A percentile compares a stretch with the other conserved stretches of the same genome.
phyloP scores from a whole-genome alignment of 805 yeast species.

The Starmerella potacharoeniae region DNA sequence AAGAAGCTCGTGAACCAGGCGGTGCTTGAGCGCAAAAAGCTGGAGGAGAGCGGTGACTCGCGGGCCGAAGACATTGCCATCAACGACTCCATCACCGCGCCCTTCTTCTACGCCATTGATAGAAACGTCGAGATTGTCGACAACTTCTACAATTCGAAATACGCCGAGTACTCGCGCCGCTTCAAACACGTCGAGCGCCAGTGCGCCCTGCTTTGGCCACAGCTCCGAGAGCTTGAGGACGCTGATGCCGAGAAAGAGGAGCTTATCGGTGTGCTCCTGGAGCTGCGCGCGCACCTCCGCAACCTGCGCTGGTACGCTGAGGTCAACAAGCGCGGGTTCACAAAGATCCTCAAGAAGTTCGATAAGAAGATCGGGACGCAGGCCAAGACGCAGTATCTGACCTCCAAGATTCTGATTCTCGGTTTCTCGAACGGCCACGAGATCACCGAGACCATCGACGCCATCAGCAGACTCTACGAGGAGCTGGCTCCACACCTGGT shows the following conservation, averaged over 20 bases:
- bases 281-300: conserved; percentile 61
- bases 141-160: conserved; percentile 62
- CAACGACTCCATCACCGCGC: conserved; percentile 19
- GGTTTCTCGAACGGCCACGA: conserved; percentile 67
- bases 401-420: conserved; percentile 58
- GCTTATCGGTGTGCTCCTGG: conserved; percentile 55
- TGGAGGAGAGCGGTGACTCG: neutral
- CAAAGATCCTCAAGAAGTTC: conserved; percentile 75
- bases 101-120: conserved; percentile 66
- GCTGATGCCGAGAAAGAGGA: conserved; percentile 52
- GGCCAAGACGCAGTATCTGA: conserved; percentile 45
- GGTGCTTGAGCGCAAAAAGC: conserved; percentile 29
- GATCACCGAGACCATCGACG: conserved; percentile 40
- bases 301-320: conserved; percentile 92
- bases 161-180: conserved; percentile 61
- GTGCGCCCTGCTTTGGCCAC: conserved; percentile 14
- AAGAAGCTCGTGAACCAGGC: conserved; percentile 69
- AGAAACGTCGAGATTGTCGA: conserved; percentile 74
- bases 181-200: conserved; percentile 34
- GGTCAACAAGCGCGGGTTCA: conserved; percentile 78
- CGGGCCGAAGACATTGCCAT: neutral
- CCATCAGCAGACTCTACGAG: conserved; percentile 23
- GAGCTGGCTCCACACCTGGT: conserved; percentile 25
- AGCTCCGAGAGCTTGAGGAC: conserved; percentile 17
- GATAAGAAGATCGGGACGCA: conserved; percentile 69